Evolutionary conservation across 208 protist species (phyloP).

Genomic region (Trypanosoma caninum): DNA sequence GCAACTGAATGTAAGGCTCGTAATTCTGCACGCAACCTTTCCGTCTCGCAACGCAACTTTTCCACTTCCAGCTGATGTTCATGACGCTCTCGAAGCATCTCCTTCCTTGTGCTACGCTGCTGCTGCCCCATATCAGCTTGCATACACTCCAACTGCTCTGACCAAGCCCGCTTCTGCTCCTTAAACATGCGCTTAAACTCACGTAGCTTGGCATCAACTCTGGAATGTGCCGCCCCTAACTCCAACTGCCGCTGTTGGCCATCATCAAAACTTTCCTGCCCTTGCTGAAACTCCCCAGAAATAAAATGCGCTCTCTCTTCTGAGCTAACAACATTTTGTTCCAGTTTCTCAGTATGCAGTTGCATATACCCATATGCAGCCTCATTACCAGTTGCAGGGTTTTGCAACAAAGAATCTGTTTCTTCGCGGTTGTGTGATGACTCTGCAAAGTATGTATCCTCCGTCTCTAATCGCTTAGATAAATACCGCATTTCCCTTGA

Average conservation of each 20-base stretch:
- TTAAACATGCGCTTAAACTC: constrained; percentile 9
- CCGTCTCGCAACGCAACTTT: constrained; percentile 1
- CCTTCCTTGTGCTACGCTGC: constrained; percentile 18
- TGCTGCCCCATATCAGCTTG: constrained; percentile 29
- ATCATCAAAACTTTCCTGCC: constrained; percentile 24
- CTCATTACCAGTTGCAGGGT: too few relatives aligned
- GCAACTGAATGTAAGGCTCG: constrained; percentile 47
- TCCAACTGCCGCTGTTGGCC: constrained; percentile 4
- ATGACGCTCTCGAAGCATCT: constrained; percentile 20
- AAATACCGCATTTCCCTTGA: constrained; percentile 2
- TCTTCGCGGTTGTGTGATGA: constrained; percentile 37
- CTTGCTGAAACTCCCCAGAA: constrained; percentile 4
- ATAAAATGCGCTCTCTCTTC: background rate
- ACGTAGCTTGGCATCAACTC: constrained; percentile 5
- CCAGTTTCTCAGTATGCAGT: background rate
- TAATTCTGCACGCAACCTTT: constrained; percentile 29
- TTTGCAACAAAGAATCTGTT: constrained; percentile 39
- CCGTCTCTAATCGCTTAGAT: constrained; percentile 16
- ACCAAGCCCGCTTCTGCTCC: constrained; percentile 20
- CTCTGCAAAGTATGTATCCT: constrained; percentile 20
- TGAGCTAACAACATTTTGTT: background rate
- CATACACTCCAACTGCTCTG: constrained; percentile 24
- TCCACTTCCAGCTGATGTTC: constrained; percentile 23
- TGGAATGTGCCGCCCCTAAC: constrained; percentile 2
- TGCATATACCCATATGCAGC: constrained; percentile 46